Percentiles rank a stretch among this genome's conserved stretches.
These are phyloP conservation scores for Beverwykella pulmonaria DNA, from an alignment of 495 filamentous ascomycete species.

Conservation along the genomic window DNA sequence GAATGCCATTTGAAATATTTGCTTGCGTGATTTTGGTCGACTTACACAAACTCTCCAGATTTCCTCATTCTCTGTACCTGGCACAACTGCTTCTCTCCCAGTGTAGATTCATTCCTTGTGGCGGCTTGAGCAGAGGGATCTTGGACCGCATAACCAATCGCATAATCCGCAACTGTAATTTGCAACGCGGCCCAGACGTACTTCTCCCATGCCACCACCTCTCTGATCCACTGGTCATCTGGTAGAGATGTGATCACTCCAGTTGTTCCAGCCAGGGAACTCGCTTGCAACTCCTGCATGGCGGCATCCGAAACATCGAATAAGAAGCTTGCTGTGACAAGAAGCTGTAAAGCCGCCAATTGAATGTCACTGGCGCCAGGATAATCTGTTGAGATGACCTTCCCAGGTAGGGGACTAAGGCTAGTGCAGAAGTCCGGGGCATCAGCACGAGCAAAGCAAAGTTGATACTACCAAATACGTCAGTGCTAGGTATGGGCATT, in stretches of 20 bases:
- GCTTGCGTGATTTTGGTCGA: neutral
- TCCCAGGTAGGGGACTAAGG: neutral
- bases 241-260: neutral
- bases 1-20: neutral
- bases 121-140: neutral
- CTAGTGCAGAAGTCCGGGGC: neutral
- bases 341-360: neutral
- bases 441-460: neutral
- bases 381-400: neutral
- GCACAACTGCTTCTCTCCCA: neutral
- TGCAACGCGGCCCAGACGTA: neutral
- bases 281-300: neutral
- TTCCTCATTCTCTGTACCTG: neutral
- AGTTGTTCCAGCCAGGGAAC: neutral
- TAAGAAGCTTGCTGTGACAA: neutral
- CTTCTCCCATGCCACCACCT: neutral
- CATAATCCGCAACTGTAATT: constrained; percentile 2
- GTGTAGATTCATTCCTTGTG: neutral
- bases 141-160: neutral
- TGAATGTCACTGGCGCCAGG: neutral
- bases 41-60: neutral
- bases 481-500: neutral
- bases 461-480: neutral
- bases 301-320: neutral
- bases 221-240: constrained; percentile 15